A percentile compares a stretch with the other conserved stretches of the same genome.
Evolutionary conservation across 1,284 basidiomycete genomes (phyloP).

Genomic region (Marasmius tenuissimus): DNA sequence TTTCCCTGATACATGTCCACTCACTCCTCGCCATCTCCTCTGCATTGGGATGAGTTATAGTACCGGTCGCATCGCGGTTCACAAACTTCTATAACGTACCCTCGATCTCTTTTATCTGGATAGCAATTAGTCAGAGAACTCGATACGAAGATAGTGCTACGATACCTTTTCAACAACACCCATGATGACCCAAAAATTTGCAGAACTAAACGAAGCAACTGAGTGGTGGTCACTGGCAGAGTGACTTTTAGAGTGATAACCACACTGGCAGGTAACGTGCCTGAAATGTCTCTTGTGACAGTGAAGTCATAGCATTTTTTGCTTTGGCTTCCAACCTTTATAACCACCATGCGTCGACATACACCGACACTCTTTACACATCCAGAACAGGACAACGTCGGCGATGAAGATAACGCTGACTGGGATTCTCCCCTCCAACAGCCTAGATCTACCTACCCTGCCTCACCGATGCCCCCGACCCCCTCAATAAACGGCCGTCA

Average conservation of each 20-base stretch:
- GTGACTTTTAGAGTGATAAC: background rate
- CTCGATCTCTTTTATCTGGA: conserved; percentile 92
- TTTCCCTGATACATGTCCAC: conserved; percentile 30
- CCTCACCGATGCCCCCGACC: conserved; percentile 24
- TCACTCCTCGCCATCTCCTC: conserved; percentile 95
- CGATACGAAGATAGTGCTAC: conserved; percentile 1
- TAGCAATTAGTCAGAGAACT: conserved; percentile 4
- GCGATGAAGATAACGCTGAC: conserved; percentile 45
- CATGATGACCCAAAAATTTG: conserved; percentile 50
- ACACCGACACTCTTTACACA: conserved; percentile 68
- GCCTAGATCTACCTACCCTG: conserved; percentile 27
- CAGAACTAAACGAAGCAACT: background rate
- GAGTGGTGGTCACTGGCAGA: no score
- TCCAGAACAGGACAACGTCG: conserved; percentile 52
- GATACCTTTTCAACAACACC: conserved; percentile 86
- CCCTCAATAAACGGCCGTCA: conserved; percentile 25
- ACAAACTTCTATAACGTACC: conserved; percentile 47
- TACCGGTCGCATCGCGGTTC: background rate
- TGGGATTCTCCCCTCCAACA: conserved; percentile 31
- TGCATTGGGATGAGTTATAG: conserved; percentile 28
- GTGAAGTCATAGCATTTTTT: background rate
- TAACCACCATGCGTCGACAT: conserved; percentile 42
- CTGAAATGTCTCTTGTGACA: background rate
- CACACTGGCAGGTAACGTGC: background rate
- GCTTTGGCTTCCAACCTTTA: background rate